phyloP scores from a whole-genome alignment of 148 eudicot species.

The Euryodendron excelsum region DNA sequence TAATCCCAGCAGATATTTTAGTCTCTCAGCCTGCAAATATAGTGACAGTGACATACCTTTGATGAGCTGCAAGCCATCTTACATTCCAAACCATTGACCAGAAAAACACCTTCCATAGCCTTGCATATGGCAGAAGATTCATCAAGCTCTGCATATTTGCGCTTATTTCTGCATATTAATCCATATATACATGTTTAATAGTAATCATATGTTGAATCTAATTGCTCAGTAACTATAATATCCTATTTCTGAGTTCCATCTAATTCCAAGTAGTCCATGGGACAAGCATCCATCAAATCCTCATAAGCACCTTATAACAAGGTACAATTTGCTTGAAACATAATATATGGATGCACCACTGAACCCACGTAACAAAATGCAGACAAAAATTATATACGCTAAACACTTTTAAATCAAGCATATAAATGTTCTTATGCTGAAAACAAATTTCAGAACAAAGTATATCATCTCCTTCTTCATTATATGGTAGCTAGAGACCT shows the following conservation, averaged over 20 bases:
- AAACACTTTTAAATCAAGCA: neutral
- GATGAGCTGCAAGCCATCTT: conserved; percentile 82
- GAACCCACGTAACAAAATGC: neutral
- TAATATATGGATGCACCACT: neutral
- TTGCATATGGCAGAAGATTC: conserved; percentile 55
- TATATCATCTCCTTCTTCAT: neutral
- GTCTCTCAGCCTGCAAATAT: neutral
- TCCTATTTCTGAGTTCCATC: neutral
- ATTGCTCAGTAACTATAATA: neutral
- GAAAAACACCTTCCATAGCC: conserved; percentile 56
- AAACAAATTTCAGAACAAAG: neutral
- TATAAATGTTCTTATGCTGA: neutral
- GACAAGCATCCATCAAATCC: neutral
- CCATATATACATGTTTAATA: neutral
- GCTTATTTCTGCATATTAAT: conserved; percentile 66
- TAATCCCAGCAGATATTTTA: neutral
- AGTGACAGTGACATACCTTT: conserved; percentile 49
- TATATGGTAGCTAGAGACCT: neutral
- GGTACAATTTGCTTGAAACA: neutral
- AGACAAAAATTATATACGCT: neutral
- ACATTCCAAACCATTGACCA: conserved; percentile 86
- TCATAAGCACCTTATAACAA: neutral
- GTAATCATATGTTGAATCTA: neutral
- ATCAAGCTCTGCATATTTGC: conserved; percentile 50
- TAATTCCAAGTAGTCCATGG: neutral